Evolutionary conservation across 148 eudicot genomes (phyloP).

Genomic region (Salicornia ramosissima): DNA sequence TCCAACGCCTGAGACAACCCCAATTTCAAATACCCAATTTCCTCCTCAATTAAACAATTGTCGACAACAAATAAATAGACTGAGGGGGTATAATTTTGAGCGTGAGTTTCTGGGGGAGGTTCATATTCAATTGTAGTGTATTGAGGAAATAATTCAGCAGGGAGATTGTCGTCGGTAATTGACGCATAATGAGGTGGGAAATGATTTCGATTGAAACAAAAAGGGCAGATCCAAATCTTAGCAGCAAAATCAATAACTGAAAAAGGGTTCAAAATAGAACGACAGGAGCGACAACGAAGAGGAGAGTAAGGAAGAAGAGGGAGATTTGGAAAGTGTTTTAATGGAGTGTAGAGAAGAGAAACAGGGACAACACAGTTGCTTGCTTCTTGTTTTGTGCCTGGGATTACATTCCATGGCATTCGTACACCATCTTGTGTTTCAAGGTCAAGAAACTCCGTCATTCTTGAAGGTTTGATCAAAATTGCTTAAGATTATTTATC

Average conservation of each 20-base stretch:
- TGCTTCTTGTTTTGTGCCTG: slow-evolving; percentile 73
- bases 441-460: slow-evolving; percentile 74
- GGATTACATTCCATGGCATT: slow-evolving; percentile 97
- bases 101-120: slow-evolving; percentile 14
- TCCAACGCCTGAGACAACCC: slow-evolving; percentile 66
- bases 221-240: slow-evolving; percentile 92
- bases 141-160: slow-evolving; percentile 76
- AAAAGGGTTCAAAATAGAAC: slow-evolving; percentile 82
- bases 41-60: slow-evolving; percentile 89
- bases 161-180: slow-evolving; percentile 68
- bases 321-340: slow-evolving; percentile 52
- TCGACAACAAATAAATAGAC: slow-evolving; percentile 74
- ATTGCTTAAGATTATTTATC: background rate
- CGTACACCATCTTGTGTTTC: slow-evolving; percentile 78
- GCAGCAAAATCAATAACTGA: slow-evolving; percentile 69
- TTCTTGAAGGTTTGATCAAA: slow-evolving; percentile 20
- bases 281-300: slow-evolving; percentile 79
- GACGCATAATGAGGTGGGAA: slow-evolving; percentile 70
- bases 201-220: slow-evolving; percentile 70
- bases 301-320: slow-evolving; percentile 79
- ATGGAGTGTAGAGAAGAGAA: slow-evolving; percentile 76
- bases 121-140: slow-evolving; percentile 79
- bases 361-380: slow-evolving; percentile 54
- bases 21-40: slow-evolving; percentile 56
- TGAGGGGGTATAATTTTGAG: slow-evolving; percentile 11